Evolutionary conservation across 345 rosid species (phyloP), one percentile per base, ranked within the genome.

Genomic region (Eucalyptus brandiana): DNA sequence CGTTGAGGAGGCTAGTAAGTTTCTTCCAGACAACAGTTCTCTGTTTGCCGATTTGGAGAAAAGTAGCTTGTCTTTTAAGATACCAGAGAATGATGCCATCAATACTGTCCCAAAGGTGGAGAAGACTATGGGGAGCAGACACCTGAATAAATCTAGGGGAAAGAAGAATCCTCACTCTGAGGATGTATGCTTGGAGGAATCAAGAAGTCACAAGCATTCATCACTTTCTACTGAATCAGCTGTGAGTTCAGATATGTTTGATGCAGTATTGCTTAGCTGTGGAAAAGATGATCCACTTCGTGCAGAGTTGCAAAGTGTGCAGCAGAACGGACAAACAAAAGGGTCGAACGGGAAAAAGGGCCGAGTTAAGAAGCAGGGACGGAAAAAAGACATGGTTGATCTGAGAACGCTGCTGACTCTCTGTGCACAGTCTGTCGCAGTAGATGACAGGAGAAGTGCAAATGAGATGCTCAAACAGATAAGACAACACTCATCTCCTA

Each of bases 1-100:
- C 76, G 88, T 94, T 69, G 96, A 94, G 91, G 97, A 95, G 92
- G 97, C 92, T 0, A 94, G 95, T 65, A 94, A 92, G 92, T 94
- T 95, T 90, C 93, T 94, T 65, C 96, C 96, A n/a, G 91, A 87
- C 69, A 92, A 89, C 26, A 87, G 90, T 80, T 86, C 14, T 80
- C 89, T 91, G 47, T 87, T 89, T 89, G 51, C 81, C 80, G 89
- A 92, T 93, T 65, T 92, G 80, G 92, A 90, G 72, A 90, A 44
- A 51, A 89, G 81, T 44, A 89, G 92, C 15, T 34, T 91, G 88
- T 91, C 86, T 69, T 87, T 87, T 87, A 90, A 92, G 87, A 93
- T 92, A 54, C 40, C 88, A 86, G 91, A 87, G 67, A 89, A 87
- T 76, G 94, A 92, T 89, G 87, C 86, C 28, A 89, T 89, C 65